Base-by-base conservation (phyloP, 352 stramenopile species). In the Pythium aquatile region DNA sequence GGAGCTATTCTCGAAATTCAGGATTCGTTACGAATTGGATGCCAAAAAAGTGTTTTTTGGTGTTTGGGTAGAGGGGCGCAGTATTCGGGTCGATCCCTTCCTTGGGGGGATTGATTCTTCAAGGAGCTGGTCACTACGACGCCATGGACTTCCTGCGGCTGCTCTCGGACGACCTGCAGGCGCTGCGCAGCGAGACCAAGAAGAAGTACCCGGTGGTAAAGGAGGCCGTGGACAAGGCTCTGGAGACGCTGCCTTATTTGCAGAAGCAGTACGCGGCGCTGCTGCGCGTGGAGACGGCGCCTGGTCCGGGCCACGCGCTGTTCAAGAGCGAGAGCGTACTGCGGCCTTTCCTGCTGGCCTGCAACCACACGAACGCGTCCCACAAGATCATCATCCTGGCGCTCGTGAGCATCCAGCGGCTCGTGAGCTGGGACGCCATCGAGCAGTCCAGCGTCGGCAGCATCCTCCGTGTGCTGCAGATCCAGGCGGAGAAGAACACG, bases 291-390 rank as follows among this genome's bases (percentile, higher is more conserved):
- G 77, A 92, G 61, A 74, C 72, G 30, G 76, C 84, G n/a, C 92
- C 88, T 9, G 92, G 96, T 37, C 93, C 93, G 0, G 94, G 91
- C 26, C 96, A 97, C 44, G 72, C 82, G 35, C 68, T 98, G 7
- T 98, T 98, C 73, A 93, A 96, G 76, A 96, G 86, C 61, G 94
- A 98, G 70, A 95, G 97, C 68, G 79, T 99, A 39, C 74, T 99
- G 57, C 89, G 96, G 65, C 97, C 97, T 0, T 99, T 99, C 71
- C 72, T 99, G 32, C 75, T 99, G 49, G 95, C 95, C 35, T 97
- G 94, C 61, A 99, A 99, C 81, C 97, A 99, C 88, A 92, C 94
- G 39, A 98, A 98, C 68, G 96, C 96, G 58, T 95, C 85, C 9
- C 83, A 92, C 57, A 94, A 97, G 73, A 87, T 99, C 60, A 79